Conservation (phyloP, 2,329 filamentous ascomycete species). For the Neofusicoccum sp. region DNA sequence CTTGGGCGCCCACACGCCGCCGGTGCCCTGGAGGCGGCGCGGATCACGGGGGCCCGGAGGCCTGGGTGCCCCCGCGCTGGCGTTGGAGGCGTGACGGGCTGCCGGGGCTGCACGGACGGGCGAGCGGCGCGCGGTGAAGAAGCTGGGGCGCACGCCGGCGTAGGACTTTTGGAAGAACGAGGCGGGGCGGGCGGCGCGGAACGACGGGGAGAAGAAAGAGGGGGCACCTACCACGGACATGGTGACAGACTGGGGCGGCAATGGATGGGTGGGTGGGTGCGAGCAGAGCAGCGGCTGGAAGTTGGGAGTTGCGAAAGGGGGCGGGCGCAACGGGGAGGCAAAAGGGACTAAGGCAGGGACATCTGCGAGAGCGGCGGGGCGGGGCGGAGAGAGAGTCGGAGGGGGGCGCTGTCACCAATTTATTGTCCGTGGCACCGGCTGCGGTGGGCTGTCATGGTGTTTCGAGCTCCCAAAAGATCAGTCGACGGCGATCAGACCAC, state of each 20-base stretch:
- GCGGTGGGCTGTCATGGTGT: neutral
- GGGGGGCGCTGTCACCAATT: conserved; percentile 13
- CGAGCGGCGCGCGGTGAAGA: conserved; percentile 1
- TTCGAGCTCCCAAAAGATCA: conserved; percentile 6
- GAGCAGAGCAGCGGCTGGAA: neutral
- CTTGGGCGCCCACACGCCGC: conserved; percentile 28
- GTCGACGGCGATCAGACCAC: conserved; percentile 15
- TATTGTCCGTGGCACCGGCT: conserved; percentile 15
- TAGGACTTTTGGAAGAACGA: conserved; percentile 16
- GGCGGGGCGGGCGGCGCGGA: conserved; percentile 11
- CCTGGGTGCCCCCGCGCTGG: neutral
- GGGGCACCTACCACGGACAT: conserved; percentile 18
- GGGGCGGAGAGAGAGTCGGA: neutral
- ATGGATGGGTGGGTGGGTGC: neutral
- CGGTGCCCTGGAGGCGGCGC: neutral
- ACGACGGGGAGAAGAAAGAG: neutral
- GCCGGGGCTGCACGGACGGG: neutral
- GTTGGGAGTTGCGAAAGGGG: neutral
- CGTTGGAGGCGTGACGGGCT: conserved; percentile 1
- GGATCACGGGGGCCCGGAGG: neutral
- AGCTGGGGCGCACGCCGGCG: conserved; percentile 8
- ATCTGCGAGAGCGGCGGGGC: neutral
- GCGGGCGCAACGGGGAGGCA: neutral
- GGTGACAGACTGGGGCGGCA: neutral
- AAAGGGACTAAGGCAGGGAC: neutral